Percentiles rank a stretch among this genome's conserved stretches.
These are phyloP conservation scores for Globisporangium spinosum DNA, from an alignment of 352 stramenopile species.

Conservation along the genomic window DNA sequence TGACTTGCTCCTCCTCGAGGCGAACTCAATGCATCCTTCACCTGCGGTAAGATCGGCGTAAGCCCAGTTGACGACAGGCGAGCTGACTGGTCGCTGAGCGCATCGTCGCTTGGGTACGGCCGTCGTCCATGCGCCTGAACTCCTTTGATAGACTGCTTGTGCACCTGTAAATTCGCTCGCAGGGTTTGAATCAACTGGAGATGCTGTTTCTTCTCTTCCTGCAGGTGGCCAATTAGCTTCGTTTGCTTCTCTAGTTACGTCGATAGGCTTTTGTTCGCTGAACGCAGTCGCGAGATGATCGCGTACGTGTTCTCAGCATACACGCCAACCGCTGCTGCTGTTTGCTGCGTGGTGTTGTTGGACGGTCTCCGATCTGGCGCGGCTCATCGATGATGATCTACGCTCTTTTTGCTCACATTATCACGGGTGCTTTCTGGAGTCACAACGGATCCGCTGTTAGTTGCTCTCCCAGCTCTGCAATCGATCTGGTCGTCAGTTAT, in stretches of 20 bases:
- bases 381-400: not conserved
- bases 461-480: not conserved
- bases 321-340: not conserved
- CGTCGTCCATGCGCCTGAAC: slow-evolving; percentile 18
- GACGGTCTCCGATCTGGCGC: not conserved
- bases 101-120: not conserved
- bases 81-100: not conserved
- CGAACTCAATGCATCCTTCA: not conserved
- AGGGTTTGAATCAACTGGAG: slow-evolving; percentile 37
- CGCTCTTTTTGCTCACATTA: not conserved
- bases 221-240: slow-evolving; percentile 37
- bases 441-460: not conserved
- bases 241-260: slow-evolving; percentile 48
- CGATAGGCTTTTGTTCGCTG: slow-evolving; percentile 43
- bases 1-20: not conserved
- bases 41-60: slow-evolving; percentile 7
- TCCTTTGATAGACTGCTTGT: slow-evolving; percentile 47
- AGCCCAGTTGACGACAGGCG: not conserved
- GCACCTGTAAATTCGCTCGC: slow-evolving; percentile 35
- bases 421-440: no score
- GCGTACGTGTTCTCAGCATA: slow-evolving; percentile 62
- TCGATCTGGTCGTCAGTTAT: not conserved
- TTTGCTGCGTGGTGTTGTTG: not conserved
- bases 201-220: slow-evolving; percentile 54
- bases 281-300: slow-evolving; percentile 43